A percentile compares a stretch with the other conserved stretches of the same genome.
Evolutionary conservation across 192 early-diverging fungal genomes (phyloP).

Genomic region (Coemansia pectinata): DNA sequence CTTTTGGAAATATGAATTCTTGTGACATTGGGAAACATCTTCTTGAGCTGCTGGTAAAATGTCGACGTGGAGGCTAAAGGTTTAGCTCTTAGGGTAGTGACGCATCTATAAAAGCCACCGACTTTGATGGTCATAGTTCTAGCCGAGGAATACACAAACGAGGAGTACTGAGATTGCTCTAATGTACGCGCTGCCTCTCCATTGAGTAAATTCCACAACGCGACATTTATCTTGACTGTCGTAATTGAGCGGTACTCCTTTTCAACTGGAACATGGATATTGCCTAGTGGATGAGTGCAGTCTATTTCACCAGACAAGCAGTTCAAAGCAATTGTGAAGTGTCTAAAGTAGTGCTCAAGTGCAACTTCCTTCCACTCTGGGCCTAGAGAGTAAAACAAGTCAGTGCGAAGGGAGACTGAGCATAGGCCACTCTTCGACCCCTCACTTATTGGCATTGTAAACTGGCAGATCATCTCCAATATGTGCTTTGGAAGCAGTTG

Average conservation of each 20-base stretch:
- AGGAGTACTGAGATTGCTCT: background rate
- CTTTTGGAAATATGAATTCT: background rate
- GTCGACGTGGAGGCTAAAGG: background rate
- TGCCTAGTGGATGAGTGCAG: background rate
- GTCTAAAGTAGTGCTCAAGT: background rate
- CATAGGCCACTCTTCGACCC: background rate
- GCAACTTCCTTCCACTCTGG: background rate
- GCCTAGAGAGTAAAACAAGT: slow-evolving; percentile 1
- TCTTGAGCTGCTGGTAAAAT: background rate
- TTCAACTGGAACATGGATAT: background rate
- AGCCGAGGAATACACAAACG: background rate
- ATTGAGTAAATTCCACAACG: background rate
- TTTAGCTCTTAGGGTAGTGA: background rate
- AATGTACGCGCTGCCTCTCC: background rate
- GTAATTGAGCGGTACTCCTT: background rate
- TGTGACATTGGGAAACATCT: background rate
- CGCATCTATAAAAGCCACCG: background rate
- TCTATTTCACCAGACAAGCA: background rate
- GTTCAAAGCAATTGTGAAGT: background rate
- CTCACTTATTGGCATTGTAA: background rate
- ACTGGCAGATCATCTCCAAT: background rate
- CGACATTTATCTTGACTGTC: background rate
- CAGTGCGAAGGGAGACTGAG: background rate
- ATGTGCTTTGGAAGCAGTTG: background rate
- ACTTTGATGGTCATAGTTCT: background rate